A percentile compares a stretch with the other conserved stretches of the same genome.
Conservation (phyloP, 768 basidiomycete genomes). For the Suillus variegatus region DNA sequence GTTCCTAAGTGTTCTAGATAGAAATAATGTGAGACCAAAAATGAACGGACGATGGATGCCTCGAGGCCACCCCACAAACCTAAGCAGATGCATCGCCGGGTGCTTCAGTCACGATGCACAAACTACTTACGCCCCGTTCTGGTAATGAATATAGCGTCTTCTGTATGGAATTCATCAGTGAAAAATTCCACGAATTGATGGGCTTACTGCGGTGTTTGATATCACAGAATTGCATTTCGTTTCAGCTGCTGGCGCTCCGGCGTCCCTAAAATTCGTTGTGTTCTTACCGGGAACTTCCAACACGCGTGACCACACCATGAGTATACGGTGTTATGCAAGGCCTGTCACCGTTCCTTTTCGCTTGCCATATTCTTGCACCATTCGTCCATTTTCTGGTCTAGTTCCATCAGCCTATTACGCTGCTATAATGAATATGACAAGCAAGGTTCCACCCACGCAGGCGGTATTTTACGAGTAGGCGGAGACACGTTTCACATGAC, state of each 20-base stretch:
- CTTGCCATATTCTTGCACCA: no score
- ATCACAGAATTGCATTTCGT: neutral
- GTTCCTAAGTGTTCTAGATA: neutral
- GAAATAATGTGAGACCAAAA: neutral
- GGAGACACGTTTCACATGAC: neutral
- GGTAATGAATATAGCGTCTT: neutral
- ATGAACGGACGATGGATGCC: neutral
- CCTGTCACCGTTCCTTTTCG: no score
- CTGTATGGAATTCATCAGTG: neutral
- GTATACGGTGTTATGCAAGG: no score
- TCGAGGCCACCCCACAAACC: slow-evolving; percentile 6
- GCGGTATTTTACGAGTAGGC: no score
- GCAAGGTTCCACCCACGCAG: no score
- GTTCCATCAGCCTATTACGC: no score
- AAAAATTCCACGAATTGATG: neutral
- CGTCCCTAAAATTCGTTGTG: no score
- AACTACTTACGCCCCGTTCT: neutral
- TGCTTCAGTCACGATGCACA: neutral
- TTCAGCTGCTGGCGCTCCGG: neutral
- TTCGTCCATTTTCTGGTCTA: no score
- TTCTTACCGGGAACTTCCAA: no score
- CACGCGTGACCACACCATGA: no score
- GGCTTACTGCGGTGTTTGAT: slow-evolving; percentile 1
- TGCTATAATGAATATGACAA: no score
- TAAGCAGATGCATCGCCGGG: neutral